Base-by-base conservation (phyloP, 1,284 basidiomycete species). In the Ustilago loliicola region DNA sequence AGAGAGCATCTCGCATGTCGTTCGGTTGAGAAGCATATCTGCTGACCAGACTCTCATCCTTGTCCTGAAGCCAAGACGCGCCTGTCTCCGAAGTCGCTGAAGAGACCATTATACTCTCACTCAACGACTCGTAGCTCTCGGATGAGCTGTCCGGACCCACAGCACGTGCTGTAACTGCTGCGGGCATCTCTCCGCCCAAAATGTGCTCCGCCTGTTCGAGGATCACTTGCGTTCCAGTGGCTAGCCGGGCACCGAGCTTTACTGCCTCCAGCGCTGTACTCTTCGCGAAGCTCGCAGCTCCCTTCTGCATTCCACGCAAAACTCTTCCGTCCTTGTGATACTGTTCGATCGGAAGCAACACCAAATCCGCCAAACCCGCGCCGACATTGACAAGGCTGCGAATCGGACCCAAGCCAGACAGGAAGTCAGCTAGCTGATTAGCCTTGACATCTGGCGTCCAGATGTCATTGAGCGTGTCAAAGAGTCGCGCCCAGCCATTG, bases 371-470 rank as follows among this genome's bases (percentile, higher is more conserved):
- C 8, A 99, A 91, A 13, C 96, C 96, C 23, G 94, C 94, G 13
- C 97, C 96, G 50, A 98, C 94, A 77, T 98, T 98, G 79, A 99
- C 96, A 3, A 82, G 69, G 95, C 90, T 0, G 27, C 95, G 92
- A 76, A 99, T 94, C 0, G 97, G 96, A 3, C 95, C 91, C 1
- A 99, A 93, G 2, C 96, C 96, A n/a, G 95, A 95, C 52, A 99
- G 93, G 53, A 99, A 94, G 80, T 99, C 96, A 5, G 94, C 94
- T 7, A 99, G 90, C 84, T 99, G 97, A 29, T 97, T 98, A 2
- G 96, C 95, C 87, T 98, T 98, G 63, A 99, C 96, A 86, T 99
- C 97, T 2, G 96, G 97, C 1, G 96, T 98, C 97, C 97, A 99
- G 36, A 98, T 89, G 84, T 98, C 96, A 83, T 99, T 96, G 32